Evolutionary conservation across 805 yeast species (phyloP), one percentile per base, ranked within the genome.

Genomic region (Schizosaccharomyces cryophilus): DNA sequence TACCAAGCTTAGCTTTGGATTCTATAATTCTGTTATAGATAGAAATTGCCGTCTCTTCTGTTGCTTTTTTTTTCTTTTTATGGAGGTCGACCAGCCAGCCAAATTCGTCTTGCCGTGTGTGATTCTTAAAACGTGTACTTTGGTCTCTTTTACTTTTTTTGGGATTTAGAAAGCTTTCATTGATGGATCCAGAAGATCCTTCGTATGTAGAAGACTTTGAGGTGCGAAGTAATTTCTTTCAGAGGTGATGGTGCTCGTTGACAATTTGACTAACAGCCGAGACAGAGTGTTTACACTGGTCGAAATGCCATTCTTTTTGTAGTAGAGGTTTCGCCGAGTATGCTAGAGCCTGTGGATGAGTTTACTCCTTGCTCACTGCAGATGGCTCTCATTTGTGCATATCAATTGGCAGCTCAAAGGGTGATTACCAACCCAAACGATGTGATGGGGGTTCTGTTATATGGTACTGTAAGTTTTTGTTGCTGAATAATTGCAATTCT

Each of bases 391-490:
- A 74, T 74, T 15, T 76, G 84, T 1, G 73, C 85, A 5, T 73
- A 77, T 61, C 80, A 79, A n/a, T 72, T 87, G 42, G 78, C 87
- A 71, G 74, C 82, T 2, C 83, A 80, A 59, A 73, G 86, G 62
- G 80, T 84, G 1, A 80, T 84, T 42, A 75, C 83, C 0, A 70
- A 79, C 47, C 86, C 88, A 0, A 74, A 75, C 56, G 83, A 90
- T 1, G 89, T 87, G 0, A 73, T 87, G 30, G 96, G 95, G 0
- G 78, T 88, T 58, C 79, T 82, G 78, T 67, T 78, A 78, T 69
- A 66, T 64, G 60, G 73, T 61, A 61, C 72, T 15, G 71, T 56
- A 56, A 29, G 56, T 51, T 11, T 21, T 4, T 11, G 9, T 17
- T n/a, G 11, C 9, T 13, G 21, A 7, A 17, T 9, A 45, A 21